Conservation (phyloP, 306 rosid species). For the Prosopis cineraria region DNA sequence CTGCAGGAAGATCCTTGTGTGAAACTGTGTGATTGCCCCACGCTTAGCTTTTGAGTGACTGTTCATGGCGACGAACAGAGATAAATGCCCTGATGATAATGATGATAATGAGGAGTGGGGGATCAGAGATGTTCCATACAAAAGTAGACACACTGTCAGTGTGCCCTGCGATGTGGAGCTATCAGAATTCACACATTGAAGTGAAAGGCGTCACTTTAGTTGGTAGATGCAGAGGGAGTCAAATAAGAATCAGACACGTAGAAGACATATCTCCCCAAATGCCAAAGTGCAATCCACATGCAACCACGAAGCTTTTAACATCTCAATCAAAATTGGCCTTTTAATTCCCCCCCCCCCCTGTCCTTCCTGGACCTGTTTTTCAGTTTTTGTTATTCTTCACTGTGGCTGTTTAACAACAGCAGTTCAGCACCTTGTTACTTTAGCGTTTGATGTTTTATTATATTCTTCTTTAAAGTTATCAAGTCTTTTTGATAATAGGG, state of each 20-base stretch:
- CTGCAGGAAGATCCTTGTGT: background rate
- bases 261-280: background rate
- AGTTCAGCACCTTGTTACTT: background rate
- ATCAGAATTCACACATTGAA: background rate
- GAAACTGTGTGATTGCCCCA: background rate
- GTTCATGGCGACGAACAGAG: background rate
- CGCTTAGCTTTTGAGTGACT: background rate
- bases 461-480: background rate
- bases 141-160: background rate
- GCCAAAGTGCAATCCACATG: background rate
- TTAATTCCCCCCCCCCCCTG: too few relatives aligned
- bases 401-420: background rate
- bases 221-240: background rate
- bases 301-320: background rate
- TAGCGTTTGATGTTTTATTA: background rate
- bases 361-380: background rate
- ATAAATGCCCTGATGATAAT: background rate
- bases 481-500: background rate
- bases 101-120: background rate
- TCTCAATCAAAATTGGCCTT: background rate
- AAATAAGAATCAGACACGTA: slow-evolving; percentile 6
- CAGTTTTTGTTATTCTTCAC: background rate
- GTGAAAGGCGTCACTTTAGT: background rate
- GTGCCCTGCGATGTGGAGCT: background rate
- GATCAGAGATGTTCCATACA: background rate